A percentile compares a stretch with the other conserved stretches of the same genome.
phyloP scores from a whole-genome alignment of 1,284 basidiomycete genomes.

The Ustilago curta region DNA sequence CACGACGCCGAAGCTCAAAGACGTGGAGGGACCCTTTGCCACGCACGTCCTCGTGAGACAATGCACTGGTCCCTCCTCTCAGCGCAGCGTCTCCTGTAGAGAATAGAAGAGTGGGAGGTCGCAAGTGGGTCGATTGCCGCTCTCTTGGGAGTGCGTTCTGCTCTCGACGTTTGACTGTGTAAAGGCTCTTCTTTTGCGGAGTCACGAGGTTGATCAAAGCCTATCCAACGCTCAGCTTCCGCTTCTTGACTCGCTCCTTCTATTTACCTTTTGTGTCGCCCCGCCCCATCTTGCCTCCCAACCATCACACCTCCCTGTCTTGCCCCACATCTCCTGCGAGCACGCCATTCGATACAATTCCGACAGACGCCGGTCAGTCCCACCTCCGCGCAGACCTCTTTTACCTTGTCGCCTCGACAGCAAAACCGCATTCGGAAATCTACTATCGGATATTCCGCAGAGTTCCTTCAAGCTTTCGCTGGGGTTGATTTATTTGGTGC shows the following conservation, averaged over 20 bases:
- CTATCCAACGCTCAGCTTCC: neutral
- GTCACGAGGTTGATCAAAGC: slow-evolving; percentile 4
- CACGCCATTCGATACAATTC: neutral
- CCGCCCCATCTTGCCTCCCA: neutral
- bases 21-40: neutral
- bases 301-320: slow-evolving; percentile 4
- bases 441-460: neutral
- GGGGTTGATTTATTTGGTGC: neutral
- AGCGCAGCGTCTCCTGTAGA: neutral
- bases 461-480: neutral
- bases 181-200: neutral
- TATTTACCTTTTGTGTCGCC: neutral
- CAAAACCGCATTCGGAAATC: neutral
- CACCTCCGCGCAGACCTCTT: neutral
- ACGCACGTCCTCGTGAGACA: neutral
- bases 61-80: too few species aligned
- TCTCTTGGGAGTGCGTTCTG: neutral
- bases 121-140: neutral
- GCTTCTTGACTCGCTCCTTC: neutral
- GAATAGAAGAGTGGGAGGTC: neutral
- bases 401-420: neutral
- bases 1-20: neutral
- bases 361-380: neutral
- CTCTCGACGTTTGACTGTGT: too few species aligned
- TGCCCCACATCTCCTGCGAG: neutral